A percentile compares a stretch with the other conserved stretches of the same genome.
phyloP scores from a whole-genome alignment of 768 basidiomycete species.

The Flagelloscypha sp. region DNA sequence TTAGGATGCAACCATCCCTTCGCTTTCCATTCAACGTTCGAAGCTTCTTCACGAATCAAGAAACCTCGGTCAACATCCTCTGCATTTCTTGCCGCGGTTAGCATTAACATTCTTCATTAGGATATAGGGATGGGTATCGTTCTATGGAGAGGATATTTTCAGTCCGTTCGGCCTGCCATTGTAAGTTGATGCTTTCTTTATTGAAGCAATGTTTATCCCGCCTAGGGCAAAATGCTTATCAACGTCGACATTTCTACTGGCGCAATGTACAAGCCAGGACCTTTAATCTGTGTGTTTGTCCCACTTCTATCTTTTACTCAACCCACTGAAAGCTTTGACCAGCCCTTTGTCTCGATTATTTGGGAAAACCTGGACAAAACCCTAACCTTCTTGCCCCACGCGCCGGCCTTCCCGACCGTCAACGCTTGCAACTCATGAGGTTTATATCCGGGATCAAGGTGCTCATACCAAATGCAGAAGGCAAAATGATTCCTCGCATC shows the following conservation, averaged over 20 bases:
- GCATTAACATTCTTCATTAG: background rate
- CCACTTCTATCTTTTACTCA: no score
- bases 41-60: conserved; percentile 58
- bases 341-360: conserved; percentile 43
- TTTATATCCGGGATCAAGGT: conserved; percentile 50
- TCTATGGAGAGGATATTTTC: conserved; percentile 70
- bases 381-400: conserved; percentile 31
- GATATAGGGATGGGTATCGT: conserved; percentile 47
- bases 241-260: conserved; percentile 71
- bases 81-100: conserved; percentile 1
- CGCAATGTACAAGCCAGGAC: conserved; percentile 59
- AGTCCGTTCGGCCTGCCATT: conserved; percentile 57
- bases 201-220: no score
- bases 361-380: conserved; percentile 24
- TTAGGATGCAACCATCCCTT: conserved; percentile 61
- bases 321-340: no score
- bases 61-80: conserved; percentile 38
- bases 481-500: conserved; percentile 39
- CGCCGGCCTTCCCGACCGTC: conserved; percentile 44
- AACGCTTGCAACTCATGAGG: conserved; percentile 44
- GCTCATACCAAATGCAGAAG: conserved; percentile 25
- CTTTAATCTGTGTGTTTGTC: no score
- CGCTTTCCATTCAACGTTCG: conserved; percentile 65
- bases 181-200: no score
- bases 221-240: conserved; percentile 51